Base-by-base conservation (phyloP, 2,329 filamentous ascomycete genomes). In the Claviceps spartinae region DNA sequence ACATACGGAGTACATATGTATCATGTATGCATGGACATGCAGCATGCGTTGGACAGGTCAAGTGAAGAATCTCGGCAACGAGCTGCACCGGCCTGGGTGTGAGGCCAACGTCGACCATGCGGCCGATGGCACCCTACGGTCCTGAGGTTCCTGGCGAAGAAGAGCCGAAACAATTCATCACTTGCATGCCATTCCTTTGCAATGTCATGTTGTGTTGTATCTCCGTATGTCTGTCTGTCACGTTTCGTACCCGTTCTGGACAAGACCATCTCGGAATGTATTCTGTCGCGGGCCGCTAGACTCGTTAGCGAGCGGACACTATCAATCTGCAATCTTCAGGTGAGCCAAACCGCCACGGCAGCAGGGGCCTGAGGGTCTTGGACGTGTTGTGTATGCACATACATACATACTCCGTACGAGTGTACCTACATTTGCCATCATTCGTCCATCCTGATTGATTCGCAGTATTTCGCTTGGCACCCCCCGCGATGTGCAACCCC, bases 251-350 rank as follows among this genome's bases (percentile, higher is more conserved):
- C 26, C 26, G 26, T 30, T 30, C 26, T 9, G 26, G 26, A 9
- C 8, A 30, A 30, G 26, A 9, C n/a, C 18, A 42, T 49, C 40
- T 24, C 34, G 24, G 9, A n/a, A 16, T 43, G 7, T 22, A 9
- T 43, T 7, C 24, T 37, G 24, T 41, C 45, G 34, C 50, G 45
- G 50, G 50, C 50, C 50, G 50, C 45, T 52, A 52, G 50, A 52
- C 18, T 47, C 24, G 9, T 48, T 44, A 52, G 45, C 50, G 48
- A 43, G 38, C 45, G 50, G 50, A 52, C 30, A 46, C 45, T 45
- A 52, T 52, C 24, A 38, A 43, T 30, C 4, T 42, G 36, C 13
- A 22, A 26, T 45, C 41, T 14, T 2, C 20, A 22, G 24, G 47
- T 41, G 43, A 46, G 38, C 44, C 38, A 43, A 47, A 44, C 26